Conservation (phyloP, 495 filamentous ascomycete species). For the Sordaria brevicollis region DNA sequence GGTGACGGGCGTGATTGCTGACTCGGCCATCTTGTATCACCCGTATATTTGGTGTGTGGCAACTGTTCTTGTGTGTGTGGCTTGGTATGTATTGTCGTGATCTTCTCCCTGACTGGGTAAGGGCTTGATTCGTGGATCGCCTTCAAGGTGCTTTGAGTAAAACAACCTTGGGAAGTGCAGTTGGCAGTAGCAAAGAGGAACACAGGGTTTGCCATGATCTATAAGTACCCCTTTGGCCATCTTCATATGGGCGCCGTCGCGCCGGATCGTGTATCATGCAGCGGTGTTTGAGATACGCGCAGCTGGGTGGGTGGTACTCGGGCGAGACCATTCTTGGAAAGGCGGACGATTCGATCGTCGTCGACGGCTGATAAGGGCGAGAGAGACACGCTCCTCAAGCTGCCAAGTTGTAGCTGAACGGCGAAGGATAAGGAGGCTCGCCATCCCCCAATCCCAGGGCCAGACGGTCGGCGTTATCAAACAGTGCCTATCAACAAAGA, state of each 20-base stretch:
- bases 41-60: background rate
- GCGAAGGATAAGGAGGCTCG: background rate
- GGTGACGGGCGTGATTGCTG: constrained; percentile 8
- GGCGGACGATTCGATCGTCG: background rate
- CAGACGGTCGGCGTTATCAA: background rate
- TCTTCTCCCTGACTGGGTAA: background rate
- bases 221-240: background rate
- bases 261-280: background rate
- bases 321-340: background rate
- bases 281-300: background rate
- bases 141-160: background rate
- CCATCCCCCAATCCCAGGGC: background rate
- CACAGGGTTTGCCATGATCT: background rate
- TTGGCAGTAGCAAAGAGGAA: background rate
- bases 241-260: background rate
- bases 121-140: background rate
- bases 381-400: background rate
- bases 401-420: background rate
- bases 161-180: background rate
- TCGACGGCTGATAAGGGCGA: background rate
- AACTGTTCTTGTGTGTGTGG: background rate
- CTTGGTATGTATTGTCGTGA: background rate
- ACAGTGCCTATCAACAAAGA: background rate
- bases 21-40: background rate
- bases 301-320: background rate